Evolutionary conservation across 331 rosid genomes (phyloP), one percentile per base, ranked within the genome.

Genomic region (Malus hybrid): DNA sequence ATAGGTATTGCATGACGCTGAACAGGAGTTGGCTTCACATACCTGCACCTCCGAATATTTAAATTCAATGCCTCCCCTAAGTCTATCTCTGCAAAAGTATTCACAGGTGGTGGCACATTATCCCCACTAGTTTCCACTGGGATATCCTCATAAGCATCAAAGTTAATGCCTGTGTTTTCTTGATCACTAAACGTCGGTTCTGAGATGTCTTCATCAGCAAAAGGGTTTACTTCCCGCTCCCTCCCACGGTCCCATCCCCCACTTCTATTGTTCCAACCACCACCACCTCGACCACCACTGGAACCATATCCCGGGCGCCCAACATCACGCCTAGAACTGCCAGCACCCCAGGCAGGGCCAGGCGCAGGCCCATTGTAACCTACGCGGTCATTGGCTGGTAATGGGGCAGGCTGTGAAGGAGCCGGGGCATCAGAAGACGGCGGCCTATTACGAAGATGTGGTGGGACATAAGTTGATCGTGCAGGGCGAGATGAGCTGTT

Each of bases 21-120:
- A 80, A 91, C 95, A 2, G 97, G 97, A 31, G 97, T 91, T 13
- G 97, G 97, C 77, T 88, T 91, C 77, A 91, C 95, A 82, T 91
- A 91, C 87, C 89, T 89, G 89, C 97, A 91, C 82, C 97, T 80
- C 76, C 73, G 63, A 70, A 91, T 89, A 70, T 91, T 91, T 32
- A 81, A 74, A 85, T 89, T 91, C 81, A 91, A 82, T 4, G 88
- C 91, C 2, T 89, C 93, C 12, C 93, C 95, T 84, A 91, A 84
- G 74, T 91, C 97, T 34, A 91, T 91, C 74, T 85, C 93, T 0
- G 93, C 95, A 55, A 91, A 91, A 27, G 97, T 87, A 80, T 80
- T 86, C 79, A 87, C 97, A 19, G 97, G 83, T 2, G 88, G 86
- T 1, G 97, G 95, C 73, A 89, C 93, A 71, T 89, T 86, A 24